Evolutionary conservation across 495 filamentous ascomycete species (phyloP), one percentile per base, ranked within the genome.

Genomic region (Bacidia rubella): DNA sequence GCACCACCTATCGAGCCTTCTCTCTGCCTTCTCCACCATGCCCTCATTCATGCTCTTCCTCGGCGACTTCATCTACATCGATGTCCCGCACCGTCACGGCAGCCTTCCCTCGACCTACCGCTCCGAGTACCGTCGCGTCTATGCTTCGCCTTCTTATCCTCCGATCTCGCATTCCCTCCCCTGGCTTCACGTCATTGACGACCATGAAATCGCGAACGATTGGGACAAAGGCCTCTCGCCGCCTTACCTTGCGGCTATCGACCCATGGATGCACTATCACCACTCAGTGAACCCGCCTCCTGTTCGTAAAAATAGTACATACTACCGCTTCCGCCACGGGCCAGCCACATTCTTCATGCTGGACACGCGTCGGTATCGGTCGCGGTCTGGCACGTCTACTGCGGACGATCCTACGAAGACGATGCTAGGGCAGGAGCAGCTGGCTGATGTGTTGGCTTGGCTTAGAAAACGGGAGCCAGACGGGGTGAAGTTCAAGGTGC

Each of bases 51-150:
- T 98, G 90, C 76, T 98, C 22, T 98, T 98, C 72, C 79, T 98
- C 0, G 92, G 90, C n/a, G 92, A 98, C 63, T 98, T 96, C 64
- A 95, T 98, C 63, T 98, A 98, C 63, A 82, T 93, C 55, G 92
- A 98, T 54, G 87, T 96, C 0, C 92, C 92, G 0, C 72, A 77
- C 25, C 80, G 82, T 32, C 83, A 87, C 57, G 89, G 87, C 11
- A 79, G 72, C 19, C 72, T 76, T 2, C 69, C 75, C 10, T 79
- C 85, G 43, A 79, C 82, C 61, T 96, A 96, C 66, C 81, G 92
- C 29, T 75, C 83, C 55, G 87, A 95, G 63, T 98, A 98, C 65
- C 82, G 90, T 22, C 86, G 90, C 57, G 78, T 95, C 26, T 98
- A 98, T 62, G 80, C 86, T 2, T 95, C 89, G 4, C 92, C 92